Evolutionary conservation across 257 asterid species (phyloP), one percentile per base, ranked within the genome.

Genomic region (Solanum virginianum): DNA sequence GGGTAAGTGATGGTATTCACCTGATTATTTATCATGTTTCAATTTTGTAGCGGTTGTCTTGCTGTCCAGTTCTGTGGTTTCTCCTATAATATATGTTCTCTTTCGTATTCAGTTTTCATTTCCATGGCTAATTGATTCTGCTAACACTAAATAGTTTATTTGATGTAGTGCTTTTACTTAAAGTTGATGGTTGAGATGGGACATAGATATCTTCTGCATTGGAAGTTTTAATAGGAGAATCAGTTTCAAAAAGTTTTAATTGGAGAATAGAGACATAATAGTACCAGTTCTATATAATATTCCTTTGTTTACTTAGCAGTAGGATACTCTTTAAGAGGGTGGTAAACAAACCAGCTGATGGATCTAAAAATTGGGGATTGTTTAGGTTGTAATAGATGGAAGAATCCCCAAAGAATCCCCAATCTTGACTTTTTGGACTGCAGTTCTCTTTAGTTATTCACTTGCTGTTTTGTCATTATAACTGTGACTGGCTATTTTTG

Each of bases 1-100:
- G 99, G 95, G 99, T 95, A 89, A 89, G 97, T 89, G 86, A 84
- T 84, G 22, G 43, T 24, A 83, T 51, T 18, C 62, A 16, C 49
- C 65, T 83, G 59, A 45, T 32, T 77, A 6, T 45, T 63, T 56
- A 39, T 79, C 56, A 72, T 43, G 54, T 57, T 47, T 2, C 49
- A 74, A 84, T 39, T 39, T 39, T n/a, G 45, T 47, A 53, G 39
- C n/a, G 29, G 86, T 63, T 53, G 53, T 68, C 62, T 43, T 53
- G 13, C 29, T 83, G 49, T 15, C 54, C 49, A 20, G 85, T 82
- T 47, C 20, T 59, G 18, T 70, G 15, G 79, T 9, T 39, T 39
- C 39, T 77, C 45, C 10, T 22, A 22, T 47, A 26, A 9, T 22
- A 22, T 47, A 13, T 47, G 2, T 22, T 47, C 13, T 74, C 24